phyloP scores from a whole-genome alignment of 2,329 filamentous ascomycete species.

The Alternaria brassicae region DNA sequence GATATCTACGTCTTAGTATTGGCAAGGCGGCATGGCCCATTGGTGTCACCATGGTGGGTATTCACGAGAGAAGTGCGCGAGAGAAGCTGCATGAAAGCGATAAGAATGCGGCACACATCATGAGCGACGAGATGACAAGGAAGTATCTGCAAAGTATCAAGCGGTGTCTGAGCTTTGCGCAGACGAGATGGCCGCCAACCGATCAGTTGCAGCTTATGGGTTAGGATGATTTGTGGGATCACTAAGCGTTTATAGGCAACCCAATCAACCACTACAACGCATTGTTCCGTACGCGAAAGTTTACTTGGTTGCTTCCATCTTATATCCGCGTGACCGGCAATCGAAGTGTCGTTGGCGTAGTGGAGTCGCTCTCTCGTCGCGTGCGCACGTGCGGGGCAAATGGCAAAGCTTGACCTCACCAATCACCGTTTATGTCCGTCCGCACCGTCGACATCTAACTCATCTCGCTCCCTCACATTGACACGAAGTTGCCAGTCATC shows the following conservation, averaged over 20 bases:
- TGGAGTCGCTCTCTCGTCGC: constrained; percentile 15
- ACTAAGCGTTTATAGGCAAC: background rate
- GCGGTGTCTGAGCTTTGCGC: constrained; percentile 92
- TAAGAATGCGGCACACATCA: constrained; percentile 85
- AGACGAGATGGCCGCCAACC: constrained; percentile 93
- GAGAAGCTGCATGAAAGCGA: constrained; percentile 89
- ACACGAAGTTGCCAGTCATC: background rate
- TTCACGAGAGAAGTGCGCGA: constrained; percentile 93
- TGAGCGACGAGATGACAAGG: constrained; percentile 93
- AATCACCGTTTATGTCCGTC: constrained; percentile 11
- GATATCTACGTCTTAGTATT: constrained; percentile 90
- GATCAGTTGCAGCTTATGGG: constrained; percentile 96
- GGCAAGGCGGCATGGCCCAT: constrained; percentile 98
- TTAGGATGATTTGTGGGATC: constrained; percentile 47
- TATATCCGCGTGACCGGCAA: too few species aligned
- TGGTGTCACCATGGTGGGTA: constrained; percentile 99
- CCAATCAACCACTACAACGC: background rate
- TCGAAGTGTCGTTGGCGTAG: background rate
- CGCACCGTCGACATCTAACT: background rate
- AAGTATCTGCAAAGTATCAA: constrained; percentile 99
- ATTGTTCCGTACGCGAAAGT: background rate
- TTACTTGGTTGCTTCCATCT: background rate
- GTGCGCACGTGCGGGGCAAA: constrained; percentile 37
- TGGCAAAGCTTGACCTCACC: constrained; percentile 13
- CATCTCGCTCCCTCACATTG: background rate